phyloP scores from a whole-genome alignment of 192 early-diverging fungal species.

The Coemansia sp. region DNA sequence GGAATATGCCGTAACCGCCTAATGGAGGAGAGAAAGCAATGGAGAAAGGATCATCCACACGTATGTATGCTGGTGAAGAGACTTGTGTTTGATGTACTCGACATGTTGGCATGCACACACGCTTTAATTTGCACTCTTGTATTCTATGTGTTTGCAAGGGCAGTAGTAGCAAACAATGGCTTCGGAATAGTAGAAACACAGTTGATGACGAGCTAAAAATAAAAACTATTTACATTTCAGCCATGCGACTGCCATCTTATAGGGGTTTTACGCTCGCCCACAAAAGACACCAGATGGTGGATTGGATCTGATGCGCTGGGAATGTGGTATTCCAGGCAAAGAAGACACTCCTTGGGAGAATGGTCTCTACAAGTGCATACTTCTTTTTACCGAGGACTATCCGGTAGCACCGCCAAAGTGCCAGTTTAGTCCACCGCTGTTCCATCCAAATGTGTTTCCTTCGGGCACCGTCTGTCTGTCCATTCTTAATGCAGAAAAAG shows the following conservation, averaged over 20 bases:
- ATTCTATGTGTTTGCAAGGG: slow-evolving; percentile 34
- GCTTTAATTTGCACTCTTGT: slow-evolving; percentile 79
- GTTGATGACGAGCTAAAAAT: slow-evolving; percentile 2
- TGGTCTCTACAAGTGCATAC: slow-evolving; percentile 80
- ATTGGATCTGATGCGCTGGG: slow-evolving; percentile 85
- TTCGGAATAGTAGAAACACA: background rate
- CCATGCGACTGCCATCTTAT: slow-evolving; percentile 14
- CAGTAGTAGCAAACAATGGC: background rate
- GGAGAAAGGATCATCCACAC: slow-evolving; percentile 91
- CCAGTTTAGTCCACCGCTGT: slow-evolving; percentile 77
- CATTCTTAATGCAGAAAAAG: slow-evolving; percentile 94
- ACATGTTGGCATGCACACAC: background rate
- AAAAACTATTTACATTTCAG: background rate
- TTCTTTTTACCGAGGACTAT: slow-evolving; percentile 88
- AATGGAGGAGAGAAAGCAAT: slow-evolving; percentile 95
- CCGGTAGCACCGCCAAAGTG: slow-evolving; percentile 87
- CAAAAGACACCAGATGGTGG: slow-evolving; percentile 78
- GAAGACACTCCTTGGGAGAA: slow-evolving; percentile 79
- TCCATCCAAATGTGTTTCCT: slow-evolving; percentile 96
- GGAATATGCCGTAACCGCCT: slow-evolving; percentile 78
- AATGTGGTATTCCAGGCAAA: slow-evolving; percentile 74
- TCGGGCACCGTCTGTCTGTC: slow-evolving; percentile 97
- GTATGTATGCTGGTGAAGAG: slow-evolving; percentile 15
- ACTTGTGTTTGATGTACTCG: background rate
- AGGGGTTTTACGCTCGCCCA: slow-evolving; percentile 91